Evolutionary conservation across 2,329 filamentous ascomycete species (phyloP), one percentile per base, ranked within the genome.

Genomic region (Colletotrichum chlorophyti): DNA sequence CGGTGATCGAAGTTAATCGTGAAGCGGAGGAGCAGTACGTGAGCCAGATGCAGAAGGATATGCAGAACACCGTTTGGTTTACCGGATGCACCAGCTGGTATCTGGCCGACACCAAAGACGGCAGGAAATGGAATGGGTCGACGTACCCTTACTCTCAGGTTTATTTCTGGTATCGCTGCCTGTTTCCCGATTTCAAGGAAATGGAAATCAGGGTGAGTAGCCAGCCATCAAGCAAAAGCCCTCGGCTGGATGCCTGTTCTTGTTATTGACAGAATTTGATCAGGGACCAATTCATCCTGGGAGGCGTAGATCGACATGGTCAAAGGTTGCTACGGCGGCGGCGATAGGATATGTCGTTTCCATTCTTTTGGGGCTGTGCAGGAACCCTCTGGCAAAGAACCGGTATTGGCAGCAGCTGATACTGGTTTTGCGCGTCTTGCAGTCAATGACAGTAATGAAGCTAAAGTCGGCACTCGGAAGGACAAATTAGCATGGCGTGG

Each of bases 71-170:
- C 0, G 73, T 78, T 0, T 59, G 55, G 55, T 64, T 58, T 15
- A 62, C 63, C 0, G 70, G 70, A 0, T 77, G 75, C 51, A 55
- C 63, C 29, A 76, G 65, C 63, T 78, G 75, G 75, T 78, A 77
- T 57, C 64, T 65, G 53, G 63, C 55, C 26, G 63, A 62, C 12
- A 64, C 47, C 11, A 61, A 48, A 10, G 59, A 65, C 11, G 67
- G 69, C 27, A 61, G 62, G 23, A 52, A 58, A 34, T 74, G 70
- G 70, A 77, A 77, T 43, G 64, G 66, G 14, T 69, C 67, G 51
- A 70, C 65, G 2, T 76, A 74, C 57, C 75, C 75, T 1, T 72
- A 68, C 57, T 69, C 65, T 3, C 74, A 76, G 58, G 63, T 61
- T 0, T 61, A 70, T 21, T 73, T 65, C 38, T 76, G 73, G 74